Conservation (phyloP, 1,139 yeast genomes). For the Pichia sp. region DNA sequence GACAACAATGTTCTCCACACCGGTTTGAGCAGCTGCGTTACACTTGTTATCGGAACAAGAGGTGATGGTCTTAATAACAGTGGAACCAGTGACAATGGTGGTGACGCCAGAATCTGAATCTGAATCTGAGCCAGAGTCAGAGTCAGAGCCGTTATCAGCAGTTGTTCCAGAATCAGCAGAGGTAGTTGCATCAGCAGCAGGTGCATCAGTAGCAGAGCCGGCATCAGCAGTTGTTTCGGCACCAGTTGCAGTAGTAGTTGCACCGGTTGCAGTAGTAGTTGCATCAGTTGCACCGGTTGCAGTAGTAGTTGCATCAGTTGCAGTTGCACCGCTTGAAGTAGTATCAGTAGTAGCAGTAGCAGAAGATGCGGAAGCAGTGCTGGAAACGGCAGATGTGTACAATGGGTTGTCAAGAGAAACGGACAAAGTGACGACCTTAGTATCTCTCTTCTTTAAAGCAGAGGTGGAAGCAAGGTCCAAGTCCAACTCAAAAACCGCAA, state of each 20-base stretch:
- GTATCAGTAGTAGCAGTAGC: conserved; percentile 12
- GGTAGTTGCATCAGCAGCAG: conserved; percentile 1
- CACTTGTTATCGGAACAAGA: conserved; percentile 19
- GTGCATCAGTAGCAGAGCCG: conserved; percentile 4
- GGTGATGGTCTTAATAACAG: conserved; percentile 12
- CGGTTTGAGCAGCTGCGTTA: conserved; percentile 7
- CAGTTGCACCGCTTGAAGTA: neutral
- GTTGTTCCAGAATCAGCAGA: conserved; percentile 3
- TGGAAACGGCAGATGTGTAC: conserved; percentile 1
- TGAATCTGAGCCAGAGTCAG: conserved; percentile 3
- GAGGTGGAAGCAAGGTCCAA: conserved; percentile 2
- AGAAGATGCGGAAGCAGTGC: conserved; percentile 4
- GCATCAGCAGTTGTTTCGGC: conserved; percentile 4
- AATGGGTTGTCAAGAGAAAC: neutral
- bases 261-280: conserved; percentile 7
- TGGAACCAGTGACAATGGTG: conserved; percentile 2
- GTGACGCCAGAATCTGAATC: conserved; percentile 1
- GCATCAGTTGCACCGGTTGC: conserved; percentile 8
- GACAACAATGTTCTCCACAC: conserved; percentile 5
- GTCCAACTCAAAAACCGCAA: conserved; percentile 6
- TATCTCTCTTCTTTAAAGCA: conserved; percentile 11
- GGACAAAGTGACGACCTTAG: neutral
- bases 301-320: conserved; percentile 9
- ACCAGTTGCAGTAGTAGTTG: conserved; percentile 8
- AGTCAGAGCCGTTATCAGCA: conserved; percentile 2